Evolutionary conservation across 805 yeast genomes (phyloP), one percentile per base, ranked within the genome.

Genomic region (Candida coquimbonensis): DNA sequence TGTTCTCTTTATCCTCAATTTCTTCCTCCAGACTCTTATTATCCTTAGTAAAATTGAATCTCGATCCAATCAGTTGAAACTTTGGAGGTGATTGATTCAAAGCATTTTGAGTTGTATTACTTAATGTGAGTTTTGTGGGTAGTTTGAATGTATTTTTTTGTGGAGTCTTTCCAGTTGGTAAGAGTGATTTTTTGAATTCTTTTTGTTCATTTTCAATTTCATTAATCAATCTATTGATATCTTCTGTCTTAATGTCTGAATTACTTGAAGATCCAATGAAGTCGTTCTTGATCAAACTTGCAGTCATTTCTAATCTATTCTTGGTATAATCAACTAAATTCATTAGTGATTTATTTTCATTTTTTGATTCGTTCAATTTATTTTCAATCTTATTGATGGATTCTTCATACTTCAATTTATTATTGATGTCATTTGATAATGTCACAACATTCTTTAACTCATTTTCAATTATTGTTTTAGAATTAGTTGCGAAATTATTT

Each of bases 161-260:
- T 9, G 66, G 66, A 2, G 65, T 62, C 25, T 61, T 61, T 2
- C 65, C 65, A 1, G 63, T 59, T 5, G 66, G 62, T 12, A 62
- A 33, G 4, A 55, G 44, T 13, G 52, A 45, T 32, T 49, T 52
- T 27, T 53, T 53, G 16, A 62, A 54, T 38, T 55, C 58, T 3
- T 39, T 33, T 32, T 61, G 60, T 26, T 61, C 62, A 19, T 39
- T 36, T 25, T 53, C 61, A 16, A 62, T 44, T 8, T 61, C 61
- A 19, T 43, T 36, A 21, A 61, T 48, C 31, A 61, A 33, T 21
- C 51, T 43, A 33, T 50, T 45, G 38, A 53, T 49, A 36, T 56
- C 57, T n/a, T 53, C 44, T 27, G 47, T 43, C 34, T 58, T 54
- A 9, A 56, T n/a, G 9, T 52, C 42, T 1, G 52, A 40, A 7